Evolutionary conservation across 805 yeast species (phyloP).

Genomic region (Monosporozyma siamensis): DNA sequence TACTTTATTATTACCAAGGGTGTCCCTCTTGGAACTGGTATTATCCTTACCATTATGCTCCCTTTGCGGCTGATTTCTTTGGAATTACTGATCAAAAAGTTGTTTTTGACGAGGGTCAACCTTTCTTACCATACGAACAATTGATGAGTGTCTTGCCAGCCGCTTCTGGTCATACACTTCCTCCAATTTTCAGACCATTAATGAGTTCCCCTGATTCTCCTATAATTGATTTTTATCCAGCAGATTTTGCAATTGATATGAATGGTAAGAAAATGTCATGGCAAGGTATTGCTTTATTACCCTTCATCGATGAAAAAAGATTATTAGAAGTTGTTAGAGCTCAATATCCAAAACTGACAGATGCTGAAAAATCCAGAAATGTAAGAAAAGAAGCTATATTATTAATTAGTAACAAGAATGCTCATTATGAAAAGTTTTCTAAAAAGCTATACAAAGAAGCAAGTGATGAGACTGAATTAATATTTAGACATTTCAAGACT

Average conservation of each 20-base stretch:
- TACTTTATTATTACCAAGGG: constrained; percentile 90
- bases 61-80: constrained; percentile 83
- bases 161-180: constrained; percentile 79
- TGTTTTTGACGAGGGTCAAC: constrained; percentile 56
- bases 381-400: constrained; percentile 61
- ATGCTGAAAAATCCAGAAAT: constrained; percentile 61
- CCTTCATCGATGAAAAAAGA: constrained; percentile 81
- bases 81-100: constrained; percentile 44
- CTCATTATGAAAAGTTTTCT: constrained; percentile 31
- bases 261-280: constrained; percentile 91
- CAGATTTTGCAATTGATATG: constrained; percentile 83
- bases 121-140: constrained; percentile 87
- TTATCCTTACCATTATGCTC: constrained; percentile 95
- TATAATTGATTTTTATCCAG: constrained; percentile 86
- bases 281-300: constrained; percentile 88
- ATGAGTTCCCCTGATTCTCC: constrained; percentile 76
- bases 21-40: constrained; percentile 99
- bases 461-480: constrained; percentile 19
- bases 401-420: constrained; percentile 55
- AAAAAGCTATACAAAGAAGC: constrained; percentile 27
- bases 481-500: constrained; percentile 41
- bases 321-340: constrained; percentile 55
- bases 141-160: constrained; percentile 93
- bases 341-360: constrained; percentile 54
- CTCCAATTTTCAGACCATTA: constrained; percentile 67